Evolutionary conservation across 176 grass and related monocot species (phyloP).

Genomic region (Dendrocalamus sinicus): DNA sequence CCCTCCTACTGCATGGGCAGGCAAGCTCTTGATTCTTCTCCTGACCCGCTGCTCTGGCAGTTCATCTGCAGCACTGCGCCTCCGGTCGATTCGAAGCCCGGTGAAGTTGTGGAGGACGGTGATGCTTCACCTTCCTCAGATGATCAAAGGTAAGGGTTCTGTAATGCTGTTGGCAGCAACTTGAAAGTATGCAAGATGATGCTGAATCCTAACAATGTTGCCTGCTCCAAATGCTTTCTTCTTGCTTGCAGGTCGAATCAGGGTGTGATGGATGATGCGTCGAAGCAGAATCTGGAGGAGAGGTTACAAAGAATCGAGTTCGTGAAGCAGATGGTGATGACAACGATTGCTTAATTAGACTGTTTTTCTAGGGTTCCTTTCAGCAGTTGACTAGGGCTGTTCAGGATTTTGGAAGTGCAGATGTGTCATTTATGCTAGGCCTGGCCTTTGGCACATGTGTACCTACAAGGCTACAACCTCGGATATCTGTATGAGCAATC

Average conservation of each 20-base stretch:
- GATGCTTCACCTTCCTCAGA: conserved; percentile 7
- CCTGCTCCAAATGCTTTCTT: background rate
- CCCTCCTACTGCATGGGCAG: background rate
- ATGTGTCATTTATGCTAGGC: conserved; percentile 1
- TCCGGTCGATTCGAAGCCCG: background rate
- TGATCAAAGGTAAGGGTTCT: conserved; percentile 44
- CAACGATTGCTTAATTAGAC: conserved; percentile 53
- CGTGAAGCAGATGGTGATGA: conserved; percentile 54
- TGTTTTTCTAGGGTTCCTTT: background rate
- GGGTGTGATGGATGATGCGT: conserved; percentile 22
- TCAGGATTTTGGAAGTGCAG: conserved; percentile 23
- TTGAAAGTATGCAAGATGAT: background rate
- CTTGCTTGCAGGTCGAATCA: conserved; percentile 35
- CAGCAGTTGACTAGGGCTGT: background rate
- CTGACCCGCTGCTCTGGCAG: conserved; percentile 60
- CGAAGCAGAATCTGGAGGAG: conserved; percentile 52
- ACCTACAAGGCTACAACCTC: background rate
- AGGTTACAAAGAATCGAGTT: conserved; percentile 54
- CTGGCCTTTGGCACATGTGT: conserved; percentile 24
- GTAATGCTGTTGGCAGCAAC: background rate
- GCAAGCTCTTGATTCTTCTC: conserved; percentile 12
- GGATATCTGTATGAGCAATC: conserved; percentile 5
- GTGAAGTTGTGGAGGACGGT: conserved; percentile 1
- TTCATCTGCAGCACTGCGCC: conserved; percentile 51
- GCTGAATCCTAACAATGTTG: background rate